Evolutionary conservation across 2,329 filamentous ascomycete genomes (phyloP).

Genomic region (Talaromyces albobiverticillius): DNA sequence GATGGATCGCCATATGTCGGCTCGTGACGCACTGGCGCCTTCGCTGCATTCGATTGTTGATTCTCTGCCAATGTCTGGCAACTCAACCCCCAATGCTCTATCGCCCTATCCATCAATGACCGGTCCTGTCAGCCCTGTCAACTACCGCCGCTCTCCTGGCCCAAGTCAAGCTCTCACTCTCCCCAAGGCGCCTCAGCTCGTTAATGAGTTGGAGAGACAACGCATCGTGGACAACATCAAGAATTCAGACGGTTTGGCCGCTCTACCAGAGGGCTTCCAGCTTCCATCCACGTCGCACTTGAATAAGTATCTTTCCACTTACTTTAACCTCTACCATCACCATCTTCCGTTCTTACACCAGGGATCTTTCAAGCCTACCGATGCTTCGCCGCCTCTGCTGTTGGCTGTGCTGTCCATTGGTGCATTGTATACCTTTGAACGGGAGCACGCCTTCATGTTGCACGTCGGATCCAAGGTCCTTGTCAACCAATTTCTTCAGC

Average conservation of each 20-base stretch:
- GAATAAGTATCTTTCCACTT: conserved; percentile 91
- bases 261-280: conserved; percentile 84
- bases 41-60: conserved; percentile 70
- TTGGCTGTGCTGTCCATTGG: conserved; percentile 92
- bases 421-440: conserved; percentile 93
- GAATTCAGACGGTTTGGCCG: conserved; percentile 73
- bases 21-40: conserved; percentile 61
- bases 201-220: conserved; percentile 79
- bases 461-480: conserved; percentile 97
- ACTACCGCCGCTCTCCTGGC: conserved; percentile 68
- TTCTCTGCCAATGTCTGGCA: conserved; percentile 65
- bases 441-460: conserved; percentile 93
- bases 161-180: conserved; percentile 63
- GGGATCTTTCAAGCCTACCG: conserved; percentile 78
- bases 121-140: conserved; percentile 65
- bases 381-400: conserved; percentile 76
- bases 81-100: conserved; percentile 68
- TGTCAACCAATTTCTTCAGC: conserved; percentile 93
- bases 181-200: conserved; percentile 73
- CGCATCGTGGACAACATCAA: conserved; percentile 84
- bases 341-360: conserved; percentile 95
- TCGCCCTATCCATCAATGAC: conserved; percentile 70
- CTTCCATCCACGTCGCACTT: conserved; percentile 75
- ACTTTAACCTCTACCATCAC: conserved; percentile 96
- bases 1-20: conserved; percentile 61